phyloP scores from a whole-genome alignment of 371 early-diverging fungal species.

The Haplosporangium sp. region DNA sequence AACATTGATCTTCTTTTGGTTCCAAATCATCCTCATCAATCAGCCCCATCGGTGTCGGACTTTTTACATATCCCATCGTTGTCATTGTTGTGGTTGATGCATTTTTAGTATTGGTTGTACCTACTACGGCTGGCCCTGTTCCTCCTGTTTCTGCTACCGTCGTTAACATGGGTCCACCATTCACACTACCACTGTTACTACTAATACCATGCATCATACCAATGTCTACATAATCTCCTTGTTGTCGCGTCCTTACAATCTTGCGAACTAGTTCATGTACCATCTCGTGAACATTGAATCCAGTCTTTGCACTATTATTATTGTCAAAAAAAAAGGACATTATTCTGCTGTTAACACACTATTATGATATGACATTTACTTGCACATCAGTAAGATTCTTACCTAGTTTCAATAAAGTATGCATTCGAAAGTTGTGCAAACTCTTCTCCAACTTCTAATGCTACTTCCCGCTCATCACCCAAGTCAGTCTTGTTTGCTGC shows the following conservation, averaged over 20 bases:
- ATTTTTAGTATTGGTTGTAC: background rate
- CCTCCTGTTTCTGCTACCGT: background rate
- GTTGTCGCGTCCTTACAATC: constrained; percentile 28
- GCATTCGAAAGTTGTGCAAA: constrained; percentile 58
- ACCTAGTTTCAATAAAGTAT: constrained; percentile 65
- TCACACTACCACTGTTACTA: too few species aligned
- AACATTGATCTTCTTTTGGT: constrained; percentile 18
- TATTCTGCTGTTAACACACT: too few species aligned
- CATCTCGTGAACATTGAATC: constrained; percentile 48
- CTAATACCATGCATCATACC: background rate
- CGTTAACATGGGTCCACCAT: too few species aligned
- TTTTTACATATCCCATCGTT: constrained; percentile 32
- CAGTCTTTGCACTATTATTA: constrained; percentile 45
- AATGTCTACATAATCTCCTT: constrained; percentile 8
- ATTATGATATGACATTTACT: too few species aligned
- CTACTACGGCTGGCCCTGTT: background rate
- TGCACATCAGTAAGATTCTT: background rate
- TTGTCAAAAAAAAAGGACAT: too few species aligned
- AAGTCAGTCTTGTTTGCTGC: constrained; percentile 80
- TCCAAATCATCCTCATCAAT: constrained; percentile 7
- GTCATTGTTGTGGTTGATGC: background rate
- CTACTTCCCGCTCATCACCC: constrained; percentile 62
- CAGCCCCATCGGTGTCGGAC: constrained; percentile 22
- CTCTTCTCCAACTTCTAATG: constrained; percentile 55
- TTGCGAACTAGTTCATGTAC: constrained; percentile 39